A percentile compares a stretch with the other conserved stretches of the same genome.
Conservation (phyloP, 352 stramenopile genomes). For the Globisporangium orthogonon region DNA sequence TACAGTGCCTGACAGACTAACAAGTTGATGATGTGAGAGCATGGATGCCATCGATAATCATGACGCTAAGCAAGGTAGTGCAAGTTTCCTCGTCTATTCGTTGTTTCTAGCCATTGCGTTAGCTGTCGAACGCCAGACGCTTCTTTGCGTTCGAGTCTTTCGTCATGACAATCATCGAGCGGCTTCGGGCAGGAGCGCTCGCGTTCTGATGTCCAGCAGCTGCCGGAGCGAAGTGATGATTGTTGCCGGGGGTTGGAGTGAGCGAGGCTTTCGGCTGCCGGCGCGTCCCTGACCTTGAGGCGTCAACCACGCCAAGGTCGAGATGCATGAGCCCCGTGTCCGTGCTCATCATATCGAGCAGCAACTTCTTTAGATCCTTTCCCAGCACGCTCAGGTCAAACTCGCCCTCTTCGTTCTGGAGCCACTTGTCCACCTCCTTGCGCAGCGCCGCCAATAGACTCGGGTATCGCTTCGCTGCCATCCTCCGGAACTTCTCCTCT, state of each 20-base stretch:
- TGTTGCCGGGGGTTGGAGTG: constrained; percentile 25
- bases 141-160: constrained; percentile 26
- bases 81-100: neutral
- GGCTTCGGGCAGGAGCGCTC: constrained; percentile 19
- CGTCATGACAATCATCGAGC: constrained; percentile 27
- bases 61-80: no score
- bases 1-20: neutral
- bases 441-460: constrained; percentile 39
- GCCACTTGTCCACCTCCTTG: constrained; percentile 69
- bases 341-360: constrained; percentile 80
- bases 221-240: constrained; percentile 3
- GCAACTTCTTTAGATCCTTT: constrained; percentile 58
- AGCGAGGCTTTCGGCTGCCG: constrained; percentile 21
- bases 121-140: constrained; percentile 23
- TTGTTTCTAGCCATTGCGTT: neutral
- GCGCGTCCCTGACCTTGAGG: constrained; percentile 25
- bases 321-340: constrained; percentile 82
- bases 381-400: constrained; percentile 71
- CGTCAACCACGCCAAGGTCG: constrained; percentile 48
- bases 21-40: no score
- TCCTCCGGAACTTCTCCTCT: constrained; percentile 74
- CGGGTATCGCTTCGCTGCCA: constrained; percentile 63
- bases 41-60: neutral
- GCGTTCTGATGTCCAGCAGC: constrained; percentile 10
- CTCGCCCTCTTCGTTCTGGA: constrained; percentile 61